Evolutionary conservation across 805 yeast species (phyloP).

Genomic region (Barnettozyma siamensis): DNA sequence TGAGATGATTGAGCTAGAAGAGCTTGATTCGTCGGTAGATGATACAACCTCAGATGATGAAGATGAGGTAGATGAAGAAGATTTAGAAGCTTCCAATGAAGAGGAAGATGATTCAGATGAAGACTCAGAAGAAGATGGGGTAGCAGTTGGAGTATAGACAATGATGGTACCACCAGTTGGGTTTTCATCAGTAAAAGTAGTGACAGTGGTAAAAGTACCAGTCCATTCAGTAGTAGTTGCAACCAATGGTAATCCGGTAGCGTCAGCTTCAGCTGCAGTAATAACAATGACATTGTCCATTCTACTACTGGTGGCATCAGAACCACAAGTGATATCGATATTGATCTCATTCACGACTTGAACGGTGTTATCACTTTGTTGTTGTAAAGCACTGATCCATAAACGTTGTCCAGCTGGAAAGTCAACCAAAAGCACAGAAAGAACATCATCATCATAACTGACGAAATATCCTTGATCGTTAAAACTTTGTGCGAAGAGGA

Average conservation of each 20-base stretch:
- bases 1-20: background rate
- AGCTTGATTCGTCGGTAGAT: background rate
- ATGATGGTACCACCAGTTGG: constrained; percentile 19
- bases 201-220: constrained; percentile 15
- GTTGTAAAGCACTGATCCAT: constrained; percentile 29
- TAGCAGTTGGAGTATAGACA: constrained; percentile 13
- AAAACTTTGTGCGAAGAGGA: constrained; percentile 26
- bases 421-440: constrained; percentile 17
- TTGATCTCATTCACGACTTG: constrained; percentile 8
- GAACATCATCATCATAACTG: constrained; percentile 23
- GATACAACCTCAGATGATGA: constrained; percentile 1
- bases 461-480: constrained; percentile 10
- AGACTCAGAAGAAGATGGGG: constrained; percentile 1
- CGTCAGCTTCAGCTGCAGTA: constrained; percentile 16
- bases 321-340: constrained; percentile 14
- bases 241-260: constrained; percentile 17
- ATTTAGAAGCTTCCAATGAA: background rate
- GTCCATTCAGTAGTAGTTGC: constrained; percentile 15
- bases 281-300: constrained; percentile 5
- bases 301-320: constrained; percentile 1
- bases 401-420: constrained; percentile 25
- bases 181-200: constrained; percentile 11
- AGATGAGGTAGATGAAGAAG: too few relatives aligned
- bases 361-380: constrained; percentile 5
- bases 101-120: background rate